These are phyloP conservation scores for Rhodomyrtus tomentosa DNA, from an alignment of 345 rosid species.

Conservation along the genomic window DNA sequence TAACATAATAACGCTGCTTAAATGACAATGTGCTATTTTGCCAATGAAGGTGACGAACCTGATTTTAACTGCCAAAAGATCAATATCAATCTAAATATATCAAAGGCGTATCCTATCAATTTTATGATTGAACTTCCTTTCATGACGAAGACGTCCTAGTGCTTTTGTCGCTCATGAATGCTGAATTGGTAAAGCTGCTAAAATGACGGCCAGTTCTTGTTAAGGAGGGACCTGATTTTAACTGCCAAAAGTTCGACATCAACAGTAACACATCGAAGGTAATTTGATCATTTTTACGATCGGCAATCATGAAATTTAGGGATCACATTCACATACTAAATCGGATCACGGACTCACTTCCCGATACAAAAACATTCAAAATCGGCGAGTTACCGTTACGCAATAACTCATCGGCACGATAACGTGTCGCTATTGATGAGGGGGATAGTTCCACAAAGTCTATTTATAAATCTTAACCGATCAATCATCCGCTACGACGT, in stretches of 20 bases:
- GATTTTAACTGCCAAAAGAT: background rate
- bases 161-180: too few species aligned
- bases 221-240: background rate
- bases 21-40: too few species aligned
- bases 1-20: background rate
- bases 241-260: background rate
- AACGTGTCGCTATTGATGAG: background rate
- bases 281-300: background rate
- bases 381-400: background rate
- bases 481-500: fast-evolving
- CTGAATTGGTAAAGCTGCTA: too few species aligned
- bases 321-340: background rate
- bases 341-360: background rate
- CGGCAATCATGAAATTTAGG: background rate
- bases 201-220: too few species aligned
- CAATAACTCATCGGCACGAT: background rate
- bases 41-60: background rate
- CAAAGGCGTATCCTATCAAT: background rate
- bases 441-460: background rate
- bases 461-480: background rate
- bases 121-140: background rate
- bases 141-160: too few species aligned
- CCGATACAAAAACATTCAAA: background rate
- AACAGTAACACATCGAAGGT: background rate
- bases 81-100: background rate